Evolutionary conservation across 129 eudicot genomes (phyloP), one percentile per base, ranked within the genome.

Genomic region (Apium graveolens): DNA sequence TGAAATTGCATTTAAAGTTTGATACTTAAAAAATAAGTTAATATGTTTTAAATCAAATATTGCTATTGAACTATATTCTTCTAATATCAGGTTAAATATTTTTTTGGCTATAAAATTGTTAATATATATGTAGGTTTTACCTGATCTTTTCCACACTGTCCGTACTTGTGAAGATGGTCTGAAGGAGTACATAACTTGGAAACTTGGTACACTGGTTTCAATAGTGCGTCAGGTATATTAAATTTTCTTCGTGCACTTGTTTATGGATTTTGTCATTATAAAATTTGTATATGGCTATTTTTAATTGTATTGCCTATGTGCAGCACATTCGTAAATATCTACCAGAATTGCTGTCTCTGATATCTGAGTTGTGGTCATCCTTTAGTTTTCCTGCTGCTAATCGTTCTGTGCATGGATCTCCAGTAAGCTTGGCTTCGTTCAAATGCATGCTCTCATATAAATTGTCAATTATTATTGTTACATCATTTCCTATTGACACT

Each of bases 291-390:
- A 83, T 79, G 68, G 68, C 72, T 38, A 57, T 10, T n/a, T 60
- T 34, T 60, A 4, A n/a, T 60, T 60, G 63, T 57, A 11, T 46
- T 85, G 65, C 79, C 73, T 63, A 44, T 78, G 80, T 93, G 85
- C 89, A 95, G 98, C 98, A 95, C 79, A 87, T 91, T 37, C 96
- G 97, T 68, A 95, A 95, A 79, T 95, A 95, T 88, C 89, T 95
- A 55, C 91, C 96, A 13, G 98, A 91, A 63, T 81, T 95, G 82
- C 95, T 95, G 65, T 83, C 90, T 62, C 82, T 95, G 65, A 86
- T 95, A 84, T 80, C 94, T n/a, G 98, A 95, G 63, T 83, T 91
- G 46, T 95, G 98, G 98, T 85, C 97, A 82, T 91, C 97, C 27
- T 95, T 95, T 83, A 90, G 85, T 81, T 83, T 88, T 76, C 98